Percentiles rank a stretch among this genome's conserved stretches.
These are phyloP conservation scores for Lachancea lanzarotensis DNA, from an alignment of 805 yeast species.

Conservation along the genomic window DNA sequence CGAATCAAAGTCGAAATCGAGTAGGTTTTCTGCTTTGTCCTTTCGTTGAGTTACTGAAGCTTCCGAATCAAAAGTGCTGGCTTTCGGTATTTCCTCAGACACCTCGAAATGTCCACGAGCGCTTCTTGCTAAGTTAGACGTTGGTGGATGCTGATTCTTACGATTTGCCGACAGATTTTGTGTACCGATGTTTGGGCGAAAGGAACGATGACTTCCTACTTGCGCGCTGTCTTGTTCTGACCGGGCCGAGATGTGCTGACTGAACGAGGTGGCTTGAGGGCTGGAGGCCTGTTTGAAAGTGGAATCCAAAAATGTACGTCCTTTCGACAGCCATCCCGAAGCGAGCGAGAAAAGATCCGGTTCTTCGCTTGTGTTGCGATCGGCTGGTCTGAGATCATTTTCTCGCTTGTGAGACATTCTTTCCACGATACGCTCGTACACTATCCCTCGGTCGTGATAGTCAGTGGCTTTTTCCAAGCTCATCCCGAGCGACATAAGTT, in stretches of 20 bases:
- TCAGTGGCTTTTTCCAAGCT: slow-evolving; percentile 20
- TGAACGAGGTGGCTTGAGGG: neutral
- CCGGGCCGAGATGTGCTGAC: slow-evolving; percentile 1
- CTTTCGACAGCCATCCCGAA: slow-evolving; percentile 25
- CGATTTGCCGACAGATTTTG: no score
- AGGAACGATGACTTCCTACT: neutral
- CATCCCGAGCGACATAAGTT: slow-evolving; percentile 29
- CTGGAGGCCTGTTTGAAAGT: slow-evolving; percentile 3
- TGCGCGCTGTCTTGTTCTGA: neutral
- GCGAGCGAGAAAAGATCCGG: slow-evolving; percentile 24
- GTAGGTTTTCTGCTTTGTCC: slow-evolving; percentile 5
- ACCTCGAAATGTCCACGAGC: neutral
- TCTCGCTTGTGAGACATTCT: neutral
- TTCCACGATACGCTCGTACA: slow-evolving; percentile 20
- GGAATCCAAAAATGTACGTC: slow-evolving; percentile 27
- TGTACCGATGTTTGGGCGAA: neutral
- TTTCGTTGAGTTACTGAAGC: neutral
- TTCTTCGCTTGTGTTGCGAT: neutral
- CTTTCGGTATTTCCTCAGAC: neutral
- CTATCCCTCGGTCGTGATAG: slow-evolving; percentile 20
- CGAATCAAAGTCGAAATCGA: slow-evolving; percentile 23
- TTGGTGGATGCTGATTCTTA: no score
- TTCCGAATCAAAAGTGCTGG: neutral
- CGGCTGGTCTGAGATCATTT: neutral
- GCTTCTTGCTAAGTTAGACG: no score